phyloP scores from a whole-genome alignment of 2,329 filamentous ascomycete species.

The Colletotrichum spinosum region DNA sequence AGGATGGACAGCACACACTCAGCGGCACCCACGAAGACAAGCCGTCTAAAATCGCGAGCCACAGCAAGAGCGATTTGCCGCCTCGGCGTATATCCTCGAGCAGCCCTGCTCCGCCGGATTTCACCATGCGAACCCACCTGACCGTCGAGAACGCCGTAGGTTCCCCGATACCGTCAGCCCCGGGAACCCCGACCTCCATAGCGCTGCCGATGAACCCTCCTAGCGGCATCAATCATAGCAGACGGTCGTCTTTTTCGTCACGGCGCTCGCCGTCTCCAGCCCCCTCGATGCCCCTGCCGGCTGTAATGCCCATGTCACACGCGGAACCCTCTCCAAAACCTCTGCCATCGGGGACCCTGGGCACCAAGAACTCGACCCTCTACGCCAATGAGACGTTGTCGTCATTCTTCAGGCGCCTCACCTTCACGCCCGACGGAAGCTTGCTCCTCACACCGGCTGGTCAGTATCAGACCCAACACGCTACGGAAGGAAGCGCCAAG shows the following conservation, averaged over 20 bases:
- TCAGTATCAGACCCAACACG: constrained; percentile 88
- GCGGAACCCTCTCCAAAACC: constrained; percentile 85
- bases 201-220: constrained; percentile 97
- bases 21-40: constrained; percentile 68
- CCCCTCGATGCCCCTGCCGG: constrained; percentile 91
- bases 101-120: constrained; percentile 91
- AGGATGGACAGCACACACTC: constrained; percentile 94
- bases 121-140: constrained; percentile 74
- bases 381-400: constrained; percentile 98
- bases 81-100: constrained; percentile 88
- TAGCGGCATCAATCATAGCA: constrained; percentile 70
- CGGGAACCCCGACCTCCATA: constrained; percentile 90
- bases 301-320: constrained; percentile 82
- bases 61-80: constrained; percentile 88
- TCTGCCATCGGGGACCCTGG: constrained; percentile 67
- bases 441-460: constrained; percentile 93
- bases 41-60: constrained; percentile 84
- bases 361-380: constrained; percentile 85
- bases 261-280: constrained; percentile 92
- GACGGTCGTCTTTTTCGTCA: constrained; percentile 89
- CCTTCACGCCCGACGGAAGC: constrained; percentile 95
- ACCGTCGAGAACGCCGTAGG: constrained; percentile 70
- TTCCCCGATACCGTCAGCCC: constrained; percentile 90
- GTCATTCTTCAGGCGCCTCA: constrained; percentile 93
- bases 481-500: constrained; percentile 74